These are phyloP conservation scores for Fusarium hainanense DNA, from an alignment of 2,329 filamentous ascomycete genomes.

Conservation along the genomic window DNA sequence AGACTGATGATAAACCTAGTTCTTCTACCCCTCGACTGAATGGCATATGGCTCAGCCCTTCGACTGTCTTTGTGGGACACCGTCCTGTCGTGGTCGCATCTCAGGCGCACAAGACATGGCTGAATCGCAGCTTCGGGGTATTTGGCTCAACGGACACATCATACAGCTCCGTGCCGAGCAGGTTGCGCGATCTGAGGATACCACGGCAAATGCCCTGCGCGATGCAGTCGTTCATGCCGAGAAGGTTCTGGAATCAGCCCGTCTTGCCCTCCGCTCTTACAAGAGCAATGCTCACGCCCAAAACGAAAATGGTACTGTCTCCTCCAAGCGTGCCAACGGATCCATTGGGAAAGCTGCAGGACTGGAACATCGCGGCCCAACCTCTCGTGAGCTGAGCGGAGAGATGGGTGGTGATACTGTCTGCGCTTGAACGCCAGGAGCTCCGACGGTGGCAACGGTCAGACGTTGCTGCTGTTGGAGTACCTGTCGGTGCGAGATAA, in stretches of 20 bases:
- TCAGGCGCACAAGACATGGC: slow-evolving; percentile 71
- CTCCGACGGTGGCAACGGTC: slow-evolving; percentile 10
- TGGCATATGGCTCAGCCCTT: slow-evolving; percentile 81
- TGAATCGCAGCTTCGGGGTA: slow-evolving; percentile 62
- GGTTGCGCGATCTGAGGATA: slow-evolving; percentile 47
- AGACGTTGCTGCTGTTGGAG: slow-evolving; percentile 23
- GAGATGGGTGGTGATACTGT: slow-evolving; percentile 72
- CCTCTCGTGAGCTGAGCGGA: slow-evolving; percentile 66
- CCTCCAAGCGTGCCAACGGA: slow-evolving; percentile 38
- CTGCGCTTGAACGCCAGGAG: slow-evolving; percentile 36
- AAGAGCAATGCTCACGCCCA: slow-evolving; percentile 19
- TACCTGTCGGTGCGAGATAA: slow-evolving; percentile 17
- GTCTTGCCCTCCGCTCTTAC: slow-evolving; percentile 57
- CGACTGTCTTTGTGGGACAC: slow-evolving; percentile 69
- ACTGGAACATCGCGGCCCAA: slow-evolving; percentile 57
- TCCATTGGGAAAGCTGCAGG: slow-evolving; percentile 42
- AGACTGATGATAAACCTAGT: slow-evolving; percentile 51
- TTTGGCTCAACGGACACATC: slow-evolving; percentile 73
- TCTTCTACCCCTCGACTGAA: slow-evolving; percentile 82
- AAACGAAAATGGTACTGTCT: slow-evolving; percentile 31
- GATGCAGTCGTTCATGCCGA: slow-evolving; percentile 59
- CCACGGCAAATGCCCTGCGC: slow-evolving; percentile 56
- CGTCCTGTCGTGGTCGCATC: slow-evolving; percentile 70
- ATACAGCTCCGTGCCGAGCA: slow-evolving; percentile 63
- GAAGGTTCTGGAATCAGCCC: slow-evolving; percentile 59